Conservation (phyloP, 2,329 filamentous ascomycete species). For the Dactylellina drechsleri region DNA sequence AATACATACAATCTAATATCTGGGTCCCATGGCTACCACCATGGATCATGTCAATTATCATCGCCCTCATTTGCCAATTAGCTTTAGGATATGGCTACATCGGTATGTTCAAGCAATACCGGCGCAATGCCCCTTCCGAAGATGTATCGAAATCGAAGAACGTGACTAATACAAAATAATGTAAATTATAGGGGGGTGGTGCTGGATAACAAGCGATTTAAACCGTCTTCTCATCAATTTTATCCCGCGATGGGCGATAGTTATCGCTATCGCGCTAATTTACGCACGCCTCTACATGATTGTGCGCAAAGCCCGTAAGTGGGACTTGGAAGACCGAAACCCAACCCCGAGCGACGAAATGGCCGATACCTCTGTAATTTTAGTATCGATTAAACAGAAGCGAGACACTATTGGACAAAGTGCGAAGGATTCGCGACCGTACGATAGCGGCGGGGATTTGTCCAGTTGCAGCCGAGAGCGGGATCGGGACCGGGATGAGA, state of each 20-base stretch:
- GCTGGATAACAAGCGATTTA: constrained; percentile 63
- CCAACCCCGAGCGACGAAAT: constrained; percentile 50
- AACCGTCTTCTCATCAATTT: constrained; percentile 63
- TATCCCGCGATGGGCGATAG: constrained; percentile 63
- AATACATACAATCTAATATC: constrained; percentile 62
- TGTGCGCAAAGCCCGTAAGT: constrained; percentile 61
- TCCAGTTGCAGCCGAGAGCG: background rate
- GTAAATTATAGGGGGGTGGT: constrained; percentile 58
- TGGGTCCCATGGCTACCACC: constrained; percentile 61
- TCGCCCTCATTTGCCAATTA: constrained; percentile 60
- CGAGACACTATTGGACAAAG: constrained; percentile 34
- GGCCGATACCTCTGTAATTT: constrained; percentile 41
- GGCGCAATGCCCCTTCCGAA: background rate
- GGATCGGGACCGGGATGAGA: background rate
- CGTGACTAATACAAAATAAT: background rate
- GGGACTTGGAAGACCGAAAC: constrained; percentile 34
- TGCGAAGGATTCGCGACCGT: constrained; percentile 23
- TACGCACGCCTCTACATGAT: constrained; percentile 63
- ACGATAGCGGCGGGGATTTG: constrained; percentile 23
- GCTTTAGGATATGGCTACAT: constrained; percentile 61
- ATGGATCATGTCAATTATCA: constrained; percentile 61
- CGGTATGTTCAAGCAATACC: constrained; percentile 57
- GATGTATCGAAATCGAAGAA: background rate
- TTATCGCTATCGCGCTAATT: constrained; percentile 61
- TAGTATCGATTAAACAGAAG: constrained; percentile 24